phyloP scores from a whole-genome alignment of 148 eudicot genomes.

The Bassia scoparia region DNA sequence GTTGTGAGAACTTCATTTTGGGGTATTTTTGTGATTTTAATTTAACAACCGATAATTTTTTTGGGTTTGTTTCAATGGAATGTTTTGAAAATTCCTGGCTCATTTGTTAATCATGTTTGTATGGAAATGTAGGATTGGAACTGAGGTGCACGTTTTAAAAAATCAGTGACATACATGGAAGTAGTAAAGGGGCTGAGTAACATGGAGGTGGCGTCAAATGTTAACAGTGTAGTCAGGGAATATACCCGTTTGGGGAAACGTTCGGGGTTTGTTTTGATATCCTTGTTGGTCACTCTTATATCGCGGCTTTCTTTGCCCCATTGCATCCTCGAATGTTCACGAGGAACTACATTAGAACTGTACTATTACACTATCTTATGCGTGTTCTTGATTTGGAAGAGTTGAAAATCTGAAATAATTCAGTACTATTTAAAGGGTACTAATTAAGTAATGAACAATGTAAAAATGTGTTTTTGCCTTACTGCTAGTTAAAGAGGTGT shows the following conservation, averaged over 20 bases:
- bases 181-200: slow-evolving; percentile 58
- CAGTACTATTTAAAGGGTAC: too few relatives aligned
- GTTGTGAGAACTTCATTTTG: slow-evolving; percentile 17
- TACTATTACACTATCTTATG: too few relatives aligned
- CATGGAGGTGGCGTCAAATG: slow-evolving; percentile 66
- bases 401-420: too few relatives aligned
- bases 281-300: too few relatives aligned
- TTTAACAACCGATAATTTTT: too few relatives aligned
- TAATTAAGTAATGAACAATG: too few relatives aligned
- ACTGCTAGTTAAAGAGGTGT: too few relatives aligned
- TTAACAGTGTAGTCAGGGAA: slow-evolving; percentile 52
- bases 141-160: slow-evolving; percentile 62
- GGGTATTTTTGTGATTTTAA: background rate
- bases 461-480: too few relatives aligned
- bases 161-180: slow-evolving; percentile 60
- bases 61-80: background rate
- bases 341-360: too few relatives aligned
- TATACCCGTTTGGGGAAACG: slow-evolving; percentile 66
- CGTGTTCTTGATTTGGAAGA: too few relatives aligned
- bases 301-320: background rate
- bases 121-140: slow-evolving; percentile 58
- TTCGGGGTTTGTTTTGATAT: slow-evolving; percentile 47
- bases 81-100: background rate
- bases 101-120: background rate
- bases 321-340: too few relatives aligned